Conservation (phyloP, 2,329 filamentous ascomycete species). For the Ciborinia camelliae region DNA sequence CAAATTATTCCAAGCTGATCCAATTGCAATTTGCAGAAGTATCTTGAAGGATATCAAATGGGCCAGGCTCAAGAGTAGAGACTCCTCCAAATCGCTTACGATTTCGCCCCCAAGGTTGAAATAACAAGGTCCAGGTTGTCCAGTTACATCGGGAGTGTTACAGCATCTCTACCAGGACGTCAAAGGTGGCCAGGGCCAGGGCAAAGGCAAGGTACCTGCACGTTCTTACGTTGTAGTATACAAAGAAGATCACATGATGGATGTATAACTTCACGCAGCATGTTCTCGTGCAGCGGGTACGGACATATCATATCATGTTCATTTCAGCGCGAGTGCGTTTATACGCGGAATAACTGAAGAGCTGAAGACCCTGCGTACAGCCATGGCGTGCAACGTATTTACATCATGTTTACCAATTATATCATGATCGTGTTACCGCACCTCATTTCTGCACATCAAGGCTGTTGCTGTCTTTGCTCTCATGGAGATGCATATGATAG, state of each 20-base stretch:
- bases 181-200: background rate
- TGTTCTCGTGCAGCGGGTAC: background rate
- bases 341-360: background rate
- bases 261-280: constrained; percentile 14
- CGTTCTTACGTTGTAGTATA: constrained; percentile 8
- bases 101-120: background rate
- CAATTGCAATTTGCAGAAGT: background rate
- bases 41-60: background rate
- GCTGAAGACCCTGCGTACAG: background rate
- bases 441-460: background rate
- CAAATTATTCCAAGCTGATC: background rate
- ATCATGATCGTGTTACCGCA: background rate
- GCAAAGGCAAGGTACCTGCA: background rate
- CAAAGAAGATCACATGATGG: constrained; percentile 12
- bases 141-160: background rate
- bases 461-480: background rate
- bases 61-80: background rate
- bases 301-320: background rate
- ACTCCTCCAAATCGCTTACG: background rate
- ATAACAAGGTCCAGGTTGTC: background rate
- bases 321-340: background rate
- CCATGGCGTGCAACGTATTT: background rate
- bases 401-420: background rate
- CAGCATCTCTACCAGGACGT: background rate
- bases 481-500: background rate